Evolutionary conservation across 2,329 filamentous ascomycete species (phyloP).

Genomic region (Leptographium procerum): DNA sequence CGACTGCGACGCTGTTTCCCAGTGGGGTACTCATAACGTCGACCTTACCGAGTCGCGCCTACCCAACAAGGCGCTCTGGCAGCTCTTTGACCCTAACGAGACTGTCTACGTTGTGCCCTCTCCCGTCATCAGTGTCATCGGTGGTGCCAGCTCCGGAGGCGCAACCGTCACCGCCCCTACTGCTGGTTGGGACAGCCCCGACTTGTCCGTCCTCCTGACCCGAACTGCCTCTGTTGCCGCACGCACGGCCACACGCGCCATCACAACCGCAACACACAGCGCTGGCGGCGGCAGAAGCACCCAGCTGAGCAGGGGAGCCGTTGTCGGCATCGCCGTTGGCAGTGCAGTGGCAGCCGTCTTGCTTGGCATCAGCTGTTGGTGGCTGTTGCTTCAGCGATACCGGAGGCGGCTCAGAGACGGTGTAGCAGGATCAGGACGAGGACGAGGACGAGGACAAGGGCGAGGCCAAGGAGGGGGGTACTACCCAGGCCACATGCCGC

Average conservation of each 20-base stretch:
- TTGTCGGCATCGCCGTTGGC: conserved; percentile 32
- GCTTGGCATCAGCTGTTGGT: conserved; percentile 11
- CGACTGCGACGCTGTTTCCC: conserved; percentile 38
- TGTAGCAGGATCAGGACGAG: background rate
- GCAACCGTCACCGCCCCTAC: conserved; percentile 41
- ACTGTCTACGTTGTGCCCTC: conserved; percentile 43
- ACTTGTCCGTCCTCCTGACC: conserved; percentile 42
- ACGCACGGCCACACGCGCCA: conserved; percentile 38
- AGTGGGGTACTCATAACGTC: conserved; percentile 45
- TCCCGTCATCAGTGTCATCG: conserved; percentile 36
- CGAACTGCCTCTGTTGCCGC: conserved; percentile 32
- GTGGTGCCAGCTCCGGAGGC: conserved; percentile 37
- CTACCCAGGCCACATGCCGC: background rate
- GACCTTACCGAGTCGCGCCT: conserved; percentile 39
- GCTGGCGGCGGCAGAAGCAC: conserved; percentile 3
- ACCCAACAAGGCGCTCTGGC: conserved; percentile 37
- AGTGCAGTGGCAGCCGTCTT: conserved; percentile 19
- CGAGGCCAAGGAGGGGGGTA: background rate
- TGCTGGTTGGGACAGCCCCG: conserved; percentile 35
- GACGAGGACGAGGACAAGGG: background rate
- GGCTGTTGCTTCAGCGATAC: conserved; percentile 2
- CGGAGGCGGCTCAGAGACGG: background rate
- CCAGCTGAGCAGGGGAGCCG: conserved; percentile 25
- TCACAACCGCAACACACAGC: conserved; percentile 14
- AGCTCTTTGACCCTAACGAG: conserved; percentile 35